Conservation (phyloP, 257 asterid species). For the Nicotiana attenuata region DNA sequence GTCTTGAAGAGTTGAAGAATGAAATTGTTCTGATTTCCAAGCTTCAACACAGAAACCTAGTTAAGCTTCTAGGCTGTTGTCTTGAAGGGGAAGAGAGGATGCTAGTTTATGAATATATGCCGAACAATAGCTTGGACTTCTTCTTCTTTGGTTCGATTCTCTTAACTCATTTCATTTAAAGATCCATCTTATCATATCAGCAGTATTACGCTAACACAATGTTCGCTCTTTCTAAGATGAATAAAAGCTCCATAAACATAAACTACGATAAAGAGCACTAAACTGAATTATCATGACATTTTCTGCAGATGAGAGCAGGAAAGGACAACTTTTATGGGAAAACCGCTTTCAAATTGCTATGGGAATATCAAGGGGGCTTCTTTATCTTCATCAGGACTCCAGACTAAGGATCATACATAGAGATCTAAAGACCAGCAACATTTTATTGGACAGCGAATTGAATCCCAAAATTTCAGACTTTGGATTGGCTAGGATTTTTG, state of each 20-base stretch:
- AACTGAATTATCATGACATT: neutral
- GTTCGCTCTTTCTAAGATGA: neutral
- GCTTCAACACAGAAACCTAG: slow-evolving; percentile 14
- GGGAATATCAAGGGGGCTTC: slow-evolving; percentile 13
- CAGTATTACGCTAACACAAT: neutral
- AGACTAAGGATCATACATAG: slow-evolving; percentile 14
- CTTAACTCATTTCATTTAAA: neutral
- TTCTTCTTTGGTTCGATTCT: slow-evolving; percentile 14
- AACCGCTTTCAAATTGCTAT: neutral
- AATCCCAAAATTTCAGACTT: slow-evolving; percentile 10
- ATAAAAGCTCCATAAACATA: neutral
- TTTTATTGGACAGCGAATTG: slow-evolving; percentile 6
- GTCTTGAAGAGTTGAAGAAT: slow-evolving; percentile 13
- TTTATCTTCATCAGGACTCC: slow-evolving; percentile 16
- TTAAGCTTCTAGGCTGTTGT: slow-evolving; percentile 15
- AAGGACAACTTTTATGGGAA: neutral
- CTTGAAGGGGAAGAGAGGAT: slow-evolving; percentile 12
- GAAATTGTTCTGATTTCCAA: slow-evolving; percentile 12
- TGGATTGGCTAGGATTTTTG: slow-evolving; percentile 10
- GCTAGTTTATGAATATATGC: slow-evolving; percentile 16
- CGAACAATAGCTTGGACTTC: slow-evolving; percentile 17
- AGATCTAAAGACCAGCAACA: slow-evolving; percentile 13
- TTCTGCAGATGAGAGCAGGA: neutral
- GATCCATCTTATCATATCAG: neutral
- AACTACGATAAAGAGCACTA: neutral